Percentiles rank a stretch among this genome's conserved stretches.
These are phyloP conservation scores for Xylaria sp. DNA, from an alignment of 495 filamentous ascomycete species.

Conservation along the genomic window DNA sequence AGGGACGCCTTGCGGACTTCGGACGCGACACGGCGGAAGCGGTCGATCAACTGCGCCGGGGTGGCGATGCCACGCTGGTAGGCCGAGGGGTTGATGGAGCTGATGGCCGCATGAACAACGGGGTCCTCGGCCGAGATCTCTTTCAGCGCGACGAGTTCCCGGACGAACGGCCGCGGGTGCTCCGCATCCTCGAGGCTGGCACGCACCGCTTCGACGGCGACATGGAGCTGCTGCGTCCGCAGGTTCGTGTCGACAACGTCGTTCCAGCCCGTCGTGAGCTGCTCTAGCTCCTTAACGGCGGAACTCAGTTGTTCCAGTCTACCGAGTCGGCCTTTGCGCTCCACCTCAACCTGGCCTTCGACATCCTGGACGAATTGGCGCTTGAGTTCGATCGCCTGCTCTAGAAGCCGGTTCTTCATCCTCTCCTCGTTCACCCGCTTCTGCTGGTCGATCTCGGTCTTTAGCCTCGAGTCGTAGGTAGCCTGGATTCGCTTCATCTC, in stretches of 20 bases:
- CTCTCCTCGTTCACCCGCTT: constrained; percentile 79
- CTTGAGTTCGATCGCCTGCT: constrained; percentile 89
- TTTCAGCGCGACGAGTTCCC: constrained; percentile 91
- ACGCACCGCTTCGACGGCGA: constrained; percentile 92
- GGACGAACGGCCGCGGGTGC: constrained; percentile 81
- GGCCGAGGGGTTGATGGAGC: constrained; percentile 88
- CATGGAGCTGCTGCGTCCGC: constrained; percentile 91
- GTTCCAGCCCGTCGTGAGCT: constrained; percentile 83
- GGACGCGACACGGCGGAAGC: constrained; percentile 90
- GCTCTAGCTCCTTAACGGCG: constrained; percentile 80
- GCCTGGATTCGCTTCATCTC: constrained; percentile 79
- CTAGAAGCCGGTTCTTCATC: constrained; percentile 81
- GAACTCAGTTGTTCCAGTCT: constrained; percentile 81
- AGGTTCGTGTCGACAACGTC: constrained; percentile 86
- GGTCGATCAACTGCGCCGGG: constrained; percentile 83
- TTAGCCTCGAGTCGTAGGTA: constrained; percentile 79
- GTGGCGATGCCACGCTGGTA: constrained; percentile 93
- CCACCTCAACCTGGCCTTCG: constrained; percentile 81
- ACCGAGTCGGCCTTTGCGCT: constrained; percentile 85
- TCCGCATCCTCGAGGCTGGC: constrained; percentile 76
- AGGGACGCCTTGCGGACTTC: constrained; percentile 95
- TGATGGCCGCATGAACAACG: constrained; percentile 88
- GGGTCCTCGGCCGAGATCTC: constrained; percentile 83
- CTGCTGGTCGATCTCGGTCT: constrained; percentile 75
- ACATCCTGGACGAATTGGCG: constrained; percentile 80